Evolutionary conservation across 2,329 filamentous ascomycete genomes (phyloP), one percentile per base, ranked within the genome.

Genomic region (Colletotrichum sp.): DNA sequence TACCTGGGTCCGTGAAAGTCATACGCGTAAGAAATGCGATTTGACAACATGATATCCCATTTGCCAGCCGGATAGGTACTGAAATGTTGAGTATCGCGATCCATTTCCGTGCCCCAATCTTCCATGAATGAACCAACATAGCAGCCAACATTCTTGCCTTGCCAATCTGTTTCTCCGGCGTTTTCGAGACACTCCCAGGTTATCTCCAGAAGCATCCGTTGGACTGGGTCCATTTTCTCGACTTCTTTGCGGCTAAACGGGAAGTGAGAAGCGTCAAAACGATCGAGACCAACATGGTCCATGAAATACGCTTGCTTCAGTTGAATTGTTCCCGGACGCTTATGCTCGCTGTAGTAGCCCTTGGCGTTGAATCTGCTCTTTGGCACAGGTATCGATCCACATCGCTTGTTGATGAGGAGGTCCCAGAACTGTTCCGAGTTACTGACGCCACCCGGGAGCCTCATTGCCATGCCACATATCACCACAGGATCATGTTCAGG

Each of bases 131-230:
- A 77, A 12, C 82, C 82, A 8, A 83, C 77, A 48, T 80, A 83
- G n/a, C 76, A 78, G 1, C 81, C 82, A 10, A 81, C 79, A 10
- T 76, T 72, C 10, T 78, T 79, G 2, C 82, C 82, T 18, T 77
- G 76, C 52, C 79, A 80, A 12, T 77, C 65, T 12, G 73, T 75
- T 18, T 80, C 78, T 3, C 81, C 82, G 8, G 81, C 80, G 36
- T 78, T 76, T 36, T 83, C 83, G 26, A 83, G 76, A 34, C 79
- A 80, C 70, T 85, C 83, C 28, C 79, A 81, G 8, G 79, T 78
- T 2, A 85, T 80, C 68, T 85, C 81, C 2, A 83, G 72, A 8
- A 83, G 68, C 14, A 81, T 74, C 3, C 82, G 74, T 65, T 84
- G 83, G 43, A 82, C 81, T 4, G 83, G 83, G 60, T 85, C 84